Base-by-base conservation (phyloP, 2,329 filamentous ascomycete species). In the Parascedosporium putredinis region DNA sequence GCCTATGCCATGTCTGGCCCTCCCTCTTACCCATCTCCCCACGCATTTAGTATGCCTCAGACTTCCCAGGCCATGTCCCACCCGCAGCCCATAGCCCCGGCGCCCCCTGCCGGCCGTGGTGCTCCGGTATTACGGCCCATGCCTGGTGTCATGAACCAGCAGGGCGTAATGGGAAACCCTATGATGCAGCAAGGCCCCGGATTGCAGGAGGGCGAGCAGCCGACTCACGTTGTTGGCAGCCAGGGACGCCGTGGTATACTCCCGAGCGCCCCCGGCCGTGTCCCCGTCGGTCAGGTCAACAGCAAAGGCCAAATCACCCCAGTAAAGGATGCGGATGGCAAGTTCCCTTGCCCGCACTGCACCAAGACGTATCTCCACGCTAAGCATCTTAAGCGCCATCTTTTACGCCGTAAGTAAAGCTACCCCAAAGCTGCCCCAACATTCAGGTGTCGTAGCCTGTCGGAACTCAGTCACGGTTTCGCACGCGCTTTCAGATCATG, bases 301-400 rank as follows among this genome's bases (percentile, higher is more conserved):
- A 75, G 79, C 8, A 94, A 95, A 75, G 87, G 78, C 60, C 84
- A 86, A 53, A 81, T 87, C 54, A 93, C 95, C 55, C 89, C 90
- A 14, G 85, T 88, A 58, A 96, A 97, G 73, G 91, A 97, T 67
- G 88, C 89, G 7, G 91, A 97, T 65, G 93, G 93, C 63, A 97
- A 97, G 73, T 98, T 94, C 64, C 91, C 93, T 53, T 98, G 93
- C 70, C 89, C 89, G 60, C 90, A 97, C 67, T 98, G 93, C 72
- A 95, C 88, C 60, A 97, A 97, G 75, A 96, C 90, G 5, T 98
- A 98, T 64, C 76, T 97, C 51, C 93, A 97, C 66, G 86, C 91
- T 44, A 97, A 98, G 75, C 93, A 97, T 69, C 70, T 97, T 59
- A 97, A 97, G 78, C 86, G 93, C 61, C 93, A 97, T 76, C 78